Percentiles rank a stretch among this genome's conserved stretches.
Conservation (phyloP, 2,329 filamentous ascomycete genomes). For the Cyanodermella asteris region DNA sequence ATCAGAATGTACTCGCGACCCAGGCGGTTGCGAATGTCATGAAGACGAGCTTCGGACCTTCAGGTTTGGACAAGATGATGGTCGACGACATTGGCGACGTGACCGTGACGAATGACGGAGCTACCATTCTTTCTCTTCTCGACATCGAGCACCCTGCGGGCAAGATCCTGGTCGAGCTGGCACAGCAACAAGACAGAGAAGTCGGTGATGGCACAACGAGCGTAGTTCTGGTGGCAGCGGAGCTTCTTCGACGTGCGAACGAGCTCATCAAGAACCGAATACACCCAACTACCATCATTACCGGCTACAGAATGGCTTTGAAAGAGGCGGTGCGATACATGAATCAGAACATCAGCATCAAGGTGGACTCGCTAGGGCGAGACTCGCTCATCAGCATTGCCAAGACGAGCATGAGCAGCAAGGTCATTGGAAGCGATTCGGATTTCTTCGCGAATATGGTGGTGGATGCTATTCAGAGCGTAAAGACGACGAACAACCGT, state of each 20-base stretch:
- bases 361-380: conserved; percentile 74
- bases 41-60: conserved; percentile 95
- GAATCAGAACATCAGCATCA: conserved; percentile 93
- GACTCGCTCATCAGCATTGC: conserved; percentile 88
- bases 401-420: conserved; percentile 98
- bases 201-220: conserved; percentile 89
- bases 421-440: conserved; percentile 88
- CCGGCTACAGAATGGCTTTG: conserved; percentile 83
- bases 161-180: conserved; percentile 93
- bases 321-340: conserved; percentile 96
- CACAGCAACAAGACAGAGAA: conserved; percentile 97
- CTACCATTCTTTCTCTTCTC: conserved; percentile 82
- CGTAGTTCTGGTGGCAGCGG: conserved; percentile 88
- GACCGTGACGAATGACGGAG: conserved; percentile 95
- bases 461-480: conserved; percentile 84
- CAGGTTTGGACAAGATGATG: conserved; percentile 99
- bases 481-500: conserved; percentile 80
- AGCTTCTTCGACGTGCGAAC: conserved; percentile 81
- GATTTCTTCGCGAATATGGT: conserved; percentile 97
- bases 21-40: conserved; percentile 97
- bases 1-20: conserved; percentile 90
- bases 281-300: conserved; percentile 98
- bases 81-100: conserved; percentile 99
- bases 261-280: conserved; percentile 99
- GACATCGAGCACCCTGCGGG: conserved; percentile 96